Percentiles rank a stretch among this genome's conserved stretches.
These are phyloP conservation scores for Metschnikowia corniflorae DNA, from an alignment of 805 yeast genomes.

Conservation along the genomic window DNA sequence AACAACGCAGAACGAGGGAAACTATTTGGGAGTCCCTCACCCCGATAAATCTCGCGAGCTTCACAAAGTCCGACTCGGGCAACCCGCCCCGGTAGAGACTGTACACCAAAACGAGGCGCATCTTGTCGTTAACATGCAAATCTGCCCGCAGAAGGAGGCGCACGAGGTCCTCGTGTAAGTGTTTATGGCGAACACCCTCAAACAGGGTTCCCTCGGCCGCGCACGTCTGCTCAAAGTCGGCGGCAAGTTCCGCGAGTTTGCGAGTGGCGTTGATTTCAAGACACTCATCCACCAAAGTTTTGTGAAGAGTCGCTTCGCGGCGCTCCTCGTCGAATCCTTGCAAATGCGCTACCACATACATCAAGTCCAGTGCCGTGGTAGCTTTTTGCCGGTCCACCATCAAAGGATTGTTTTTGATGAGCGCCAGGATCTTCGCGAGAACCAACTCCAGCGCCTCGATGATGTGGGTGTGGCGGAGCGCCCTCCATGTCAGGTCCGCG, in stretches of 20 bases:
- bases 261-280: conserved; percentile 55
- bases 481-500: conserved; percentile 66
- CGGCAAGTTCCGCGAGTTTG: conserved; percentile 60
- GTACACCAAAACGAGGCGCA: conserved; percentile 71
- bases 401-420: conserved; percentile 69
- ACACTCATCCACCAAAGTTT: conserved; percentile 61
- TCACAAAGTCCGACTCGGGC: conserved; percentile 65
- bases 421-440: conserved; percentile 54
- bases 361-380: conserved; percentile 63
- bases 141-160: conserved; percentile 47
- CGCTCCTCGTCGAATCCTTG: conserved; percentile 67
- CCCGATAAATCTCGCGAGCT: conserved; percentile 57
- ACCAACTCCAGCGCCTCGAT: conserved; percentile 67
- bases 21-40: conserved; percentile 45
- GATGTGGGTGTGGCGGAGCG: conserved; percentile 69
- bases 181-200: conserved; percentile 60
- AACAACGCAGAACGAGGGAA: conserved; percentile 53
- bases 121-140: conserved; percentile 59
- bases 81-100: conserved; percentile 81
- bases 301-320: conserved; percentile 55
- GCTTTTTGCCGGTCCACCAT: conserved; percentile 66
- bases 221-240: conserved; percentile 82
- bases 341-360: conserved; percentile 69
- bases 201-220: conserved; percentile 68
- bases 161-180: conserved; percentile 60